phyloP scores from a whole-genome alignment of 208 protist species.

The Leishmania amazonensis region DNA sequence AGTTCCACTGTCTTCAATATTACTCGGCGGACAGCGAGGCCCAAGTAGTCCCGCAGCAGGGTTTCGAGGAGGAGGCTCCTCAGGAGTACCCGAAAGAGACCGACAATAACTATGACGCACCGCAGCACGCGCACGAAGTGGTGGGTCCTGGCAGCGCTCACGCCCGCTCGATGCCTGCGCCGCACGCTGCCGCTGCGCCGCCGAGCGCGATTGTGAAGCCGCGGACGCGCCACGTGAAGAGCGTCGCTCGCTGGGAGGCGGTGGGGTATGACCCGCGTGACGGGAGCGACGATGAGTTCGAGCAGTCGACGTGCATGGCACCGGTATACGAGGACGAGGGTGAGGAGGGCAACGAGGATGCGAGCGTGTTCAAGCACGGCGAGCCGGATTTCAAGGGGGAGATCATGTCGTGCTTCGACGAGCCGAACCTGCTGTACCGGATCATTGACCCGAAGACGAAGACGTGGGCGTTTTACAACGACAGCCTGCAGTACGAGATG shows the following conservation, averaged over 20 bases:
- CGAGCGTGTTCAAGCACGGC: conserved; percentile 59
- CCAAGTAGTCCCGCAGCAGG: conserved; percentile 2
- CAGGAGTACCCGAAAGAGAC: background rate
- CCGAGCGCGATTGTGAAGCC: conserved; percentile 39
- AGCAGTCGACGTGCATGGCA: conserved; percentile 48
- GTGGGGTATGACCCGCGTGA: conserved; percentile 52
- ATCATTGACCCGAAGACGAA: conserved; percentile 66
- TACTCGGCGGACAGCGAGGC: background rate
- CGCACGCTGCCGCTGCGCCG: background rate
- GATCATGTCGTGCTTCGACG: conserved; percentile 76
- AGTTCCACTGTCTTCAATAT: background rate
- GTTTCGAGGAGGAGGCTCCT: conserved; percentile 6
- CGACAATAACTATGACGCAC: background rate
- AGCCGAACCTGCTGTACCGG: conserved; percentile 78
- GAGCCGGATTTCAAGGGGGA: conserved; percentile 60
- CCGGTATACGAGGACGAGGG: conserved; percentile 46
- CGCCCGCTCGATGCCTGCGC: background rate
- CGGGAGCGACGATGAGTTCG: conserved; percentile 74
- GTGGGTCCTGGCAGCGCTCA: background rate
- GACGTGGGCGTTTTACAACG: conserved; percentile 86
- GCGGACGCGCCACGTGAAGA: conserved; percentile 36
- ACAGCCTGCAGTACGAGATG: conserved; percentile 73
- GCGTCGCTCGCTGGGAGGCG: conserved; percentile 56
- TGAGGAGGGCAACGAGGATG: conserved; percentile 21
- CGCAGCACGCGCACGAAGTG: conserved; percentile 3